Base-by-base conservation (phyloP, 2,329 filamentous ascomycete genomes). In the Plectosphaerella plurivora region DNA sequence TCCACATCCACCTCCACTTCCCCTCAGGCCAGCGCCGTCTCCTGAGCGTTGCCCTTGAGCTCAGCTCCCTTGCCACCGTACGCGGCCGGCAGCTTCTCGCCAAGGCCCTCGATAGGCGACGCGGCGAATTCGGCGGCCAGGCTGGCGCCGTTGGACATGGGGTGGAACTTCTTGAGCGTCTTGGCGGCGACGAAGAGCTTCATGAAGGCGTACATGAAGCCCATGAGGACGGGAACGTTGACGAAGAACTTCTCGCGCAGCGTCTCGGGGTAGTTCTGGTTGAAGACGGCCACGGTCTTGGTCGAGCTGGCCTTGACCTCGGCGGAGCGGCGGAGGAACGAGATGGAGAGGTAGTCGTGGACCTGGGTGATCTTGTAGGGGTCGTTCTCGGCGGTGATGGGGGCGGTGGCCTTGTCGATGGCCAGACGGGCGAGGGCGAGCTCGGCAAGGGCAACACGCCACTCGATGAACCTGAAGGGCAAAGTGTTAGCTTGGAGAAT, bases 291-390 rank as follows among this genome's bases (percentile, higher is more conserved):
- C 67, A 97, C 95, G 45, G 89, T 92, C 73, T 92, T 84, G 63
- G 84, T 86, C 58, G 54, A 56, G 18, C 54, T 52, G 18, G 53
- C 51, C 69, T 89, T 91, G 70, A 94, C 86, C 53, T 81, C 76
- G 1, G 89, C 81, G 53, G 93, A 87, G 75, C 89, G 86, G 55
- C 90, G 86, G 60, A 97, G 78, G 78, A 97, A 97, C 64, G 86
- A 90, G 66, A 96, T 86, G 57, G 84, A 86, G 61, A 89, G 83
- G 77, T 97, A 97, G 76, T 97, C 93, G 73, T 97, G 93, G 28
- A 97, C 86, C 71, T 97, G 92, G 62, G 89, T 81, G 75, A 95
- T 91, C 71, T 93, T 90, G 74, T 96, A 95, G 1, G 88, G 89
- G 65, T 97, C 93, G 59, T 82, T 75, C 55, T 83, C 86, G 51